These are phyloP conservation scores for Cyphellophora attinorum DNA, from an alignment of 2,329 filamentous ascomycete genomes.

Conservation along the genomic window DNA sequence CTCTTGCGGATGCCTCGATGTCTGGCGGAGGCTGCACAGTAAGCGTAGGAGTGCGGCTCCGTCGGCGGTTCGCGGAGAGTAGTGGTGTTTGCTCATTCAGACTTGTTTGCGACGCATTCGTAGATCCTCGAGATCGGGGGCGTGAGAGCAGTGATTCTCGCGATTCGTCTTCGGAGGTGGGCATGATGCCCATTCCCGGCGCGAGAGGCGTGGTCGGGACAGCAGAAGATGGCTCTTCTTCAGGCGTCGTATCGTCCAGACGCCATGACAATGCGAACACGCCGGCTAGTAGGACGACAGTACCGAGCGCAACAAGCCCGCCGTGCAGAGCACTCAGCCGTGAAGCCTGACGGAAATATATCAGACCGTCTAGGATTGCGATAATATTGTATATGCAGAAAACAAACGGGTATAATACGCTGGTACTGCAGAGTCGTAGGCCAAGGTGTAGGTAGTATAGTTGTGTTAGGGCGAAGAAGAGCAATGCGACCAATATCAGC, in stretches of 20 bases:
- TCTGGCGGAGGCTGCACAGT: slow-evolving; percentile 22
- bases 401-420: slow-evolving; percentile 88
- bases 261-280: slow-evolving; percentile 92
- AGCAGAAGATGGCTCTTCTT: slow-evolving; percentile 36
- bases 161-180: slow-evolving; percentile 29
- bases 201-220: slow-evolving; percentile 57
- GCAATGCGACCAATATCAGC: slow-evolving; percentile 74
- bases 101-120: slow-evolving; percentile 7
- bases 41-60: slow-evolving; percentile 19
- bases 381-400: slow-evolving; percentile 99
- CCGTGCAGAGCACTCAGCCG: slow-evolving; percentile 67
- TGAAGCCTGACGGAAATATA: slow-evolving; percentile 88
- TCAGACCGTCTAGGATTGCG: slow-evolving; percentile 90
- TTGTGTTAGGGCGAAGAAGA: slow-evolving; percentile 75
- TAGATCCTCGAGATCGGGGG: slow-evolving; percentile 18
- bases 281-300: slow-evolving; percentile 72
- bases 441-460: slow-evolving; percentile 92
- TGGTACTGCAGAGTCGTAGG: slow-evolving; percentile 88
- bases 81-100: slow-evolving; percentile 24
- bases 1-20: slow-evolving; percentile 46
- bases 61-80: slow-evolving; percentile 4
- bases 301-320: slow-evolving; percentile 67
- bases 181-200: slow-evolving; percentile 69
- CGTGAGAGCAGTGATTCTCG: slow-evolving; percentile 28
- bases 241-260: slow-evolving; percentile 54